phyloP scores from a whole-genome alignment of 2,329 filamentous ascomycete species.

The Knufia fluminis region DNA sequence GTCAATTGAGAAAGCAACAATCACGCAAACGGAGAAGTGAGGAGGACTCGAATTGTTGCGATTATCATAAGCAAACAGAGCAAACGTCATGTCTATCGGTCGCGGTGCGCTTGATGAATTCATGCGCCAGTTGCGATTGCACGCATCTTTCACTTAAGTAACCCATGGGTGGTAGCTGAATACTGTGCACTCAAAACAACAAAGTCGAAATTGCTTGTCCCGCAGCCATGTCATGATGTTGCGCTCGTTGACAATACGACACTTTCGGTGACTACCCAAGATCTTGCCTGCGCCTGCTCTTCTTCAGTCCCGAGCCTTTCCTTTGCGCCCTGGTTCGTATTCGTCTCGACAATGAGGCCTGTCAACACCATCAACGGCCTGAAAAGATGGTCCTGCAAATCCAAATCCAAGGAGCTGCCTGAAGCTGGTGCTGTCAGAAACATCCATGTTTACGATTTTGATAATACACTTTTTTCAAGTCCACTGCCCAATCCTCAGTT shows the following conservation, averaged over 20 bases:
- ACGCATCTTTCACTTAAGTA: no score
- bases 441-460: conserved; percentile 94
- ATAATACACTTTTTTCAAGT: conserved; percentile 90
- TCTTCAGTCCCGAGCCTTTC: not conserved
- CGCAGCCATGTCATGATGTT: not conserved
- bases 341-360: conserved; percentile 15
- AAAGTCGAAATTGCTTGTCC: no score
- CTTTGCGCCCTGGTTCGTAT: not conserved
- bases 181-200: no score
- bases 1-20: no score
- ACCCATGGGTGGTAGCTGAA: no score
- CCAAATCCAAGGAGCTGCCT: conserved; percentile 55
- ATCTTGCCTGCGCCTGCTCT: not conserved
- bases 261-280: conserved; percentile 1
- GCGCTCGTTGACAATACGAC: not conserved
- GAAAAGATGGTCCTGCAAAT: conserved; percentile 71
- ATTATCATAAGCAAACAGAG: no score
- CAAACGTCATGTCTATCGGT: not conserved
- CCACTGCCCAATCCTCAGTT: conserved; percentile 81
- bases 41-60: no score
- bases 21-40: no score
- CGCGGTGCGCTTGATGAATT: no score
- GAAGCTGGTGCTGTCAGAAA: conserved; percentile 59
- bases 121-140: no score
- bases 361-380: conserved; percentile 60